These are phyloP conservation scores for Botrytis sinoallii DNA, from an alignment of 2,329 filamentous ascomycete genomes.

Conservation along the genomic window DNA sequence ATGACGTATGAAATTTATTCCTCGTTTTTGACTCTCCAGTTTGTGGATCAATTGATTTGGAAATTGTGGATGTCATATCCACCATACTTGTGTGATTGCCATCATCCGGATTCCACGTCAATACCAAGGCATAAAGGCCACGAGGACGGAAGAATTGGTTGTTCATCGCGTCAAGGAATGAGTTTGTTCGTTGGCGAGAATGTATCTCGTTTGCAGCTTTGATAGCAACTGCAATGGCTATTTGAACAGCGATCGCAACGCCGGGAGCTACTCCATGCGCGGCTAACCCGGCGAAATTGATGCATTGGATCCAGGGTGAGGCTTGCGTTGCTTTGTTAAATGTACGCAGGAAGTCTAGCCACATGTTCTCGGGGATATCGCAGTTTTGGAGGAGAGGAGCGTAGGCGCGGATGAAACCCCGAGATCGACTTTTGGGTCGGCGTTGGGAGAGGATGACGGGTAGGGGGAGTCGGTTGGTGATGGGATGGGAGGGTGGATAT, in stretches of 20 bases:
- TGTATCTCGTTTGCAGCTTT: constrained; percentile 41
- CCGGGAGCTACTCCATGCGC: neutral
- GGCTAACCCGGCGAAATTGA: neutral
- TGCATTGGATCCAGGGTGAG: neutral
- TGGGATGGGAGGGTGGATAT: neutral
- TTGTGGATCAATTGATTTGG: constrained; percentile 29
- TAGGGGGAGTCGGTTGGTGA: neutral
- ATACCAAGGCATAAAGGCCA: constrained; percentile 53
- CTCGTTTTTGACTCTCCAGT: constrained; percentile 22
- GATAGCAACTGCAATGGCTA: constrained; percentile 44
- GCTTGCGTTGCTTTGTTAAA: neutral
- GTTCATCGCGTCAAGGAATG: constrained; percentile 55
- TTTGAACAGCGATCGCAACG: constrained; percentile 29
- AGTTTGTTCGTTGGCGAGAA: constrained; percentile 40
- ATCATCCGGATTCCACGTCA: constrained; percentile 50
- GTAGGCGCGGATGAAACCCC: neutral
- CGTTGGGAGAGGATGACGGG: neutral
- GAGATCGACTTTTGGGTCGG: neutral
- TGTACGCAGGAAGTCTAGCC: neutral
- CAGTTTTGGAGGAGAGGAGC: neutral
- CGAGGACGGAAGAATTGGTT: constrained; percentile 54
- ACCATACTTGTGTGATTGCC: constrained; percentile 26
- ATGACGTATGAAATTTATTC: constrained; percentile 25
- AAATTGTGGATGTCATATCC: constrained; percentile 39
- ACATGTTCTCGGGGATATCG: neutral